Evolutionary conservation across 1,284 basidiomycete genomes (phyloP).

Genomic region (Cryptococcus sp.): DNA sequence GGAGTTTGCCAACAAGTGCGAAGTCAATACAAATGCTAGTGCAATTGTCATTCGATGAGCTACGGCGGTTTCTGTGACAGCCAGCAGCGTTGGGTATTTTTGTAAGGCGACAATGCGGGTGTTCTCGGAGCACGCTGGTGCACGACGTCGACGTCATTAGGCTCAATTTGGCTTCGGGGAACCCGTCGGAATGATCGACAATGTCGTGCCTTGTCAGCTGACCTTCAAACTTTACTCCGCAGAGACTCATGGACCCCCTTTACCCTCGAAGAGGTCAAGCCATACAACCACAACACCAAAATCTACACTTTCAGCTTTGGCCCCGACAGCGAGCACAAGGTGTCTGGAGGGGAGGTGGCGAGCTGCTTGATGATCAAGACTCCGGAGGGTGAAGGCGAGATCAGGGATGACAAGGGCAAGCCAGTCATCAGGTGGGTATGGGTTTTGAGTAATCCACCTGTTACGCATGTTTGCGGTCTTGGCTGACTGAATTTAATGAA

Average conservation of each 20-base stretch:
- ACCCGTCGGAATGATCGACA: background rate
- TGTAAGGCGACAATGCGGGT: too few relatives aligned
- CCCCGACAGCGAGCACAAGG: slow-evolving; percentile 62
- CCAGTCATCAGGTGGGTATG: slow-evolving; percentile 70
- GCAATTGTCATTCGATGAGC: too few relatives aligned
- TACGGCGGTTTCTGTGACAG: too few relatives aligned
- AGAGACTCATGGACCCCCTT: slow-evolving; percentile 56
- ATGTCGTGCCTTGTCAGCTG: background rate
- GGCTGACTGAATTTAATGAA: background rate
- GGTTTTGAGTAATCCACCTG: background rate
- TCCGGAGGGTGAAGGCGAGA: slow-evolving; percentile 51
- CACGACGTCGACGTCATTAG: background rate
- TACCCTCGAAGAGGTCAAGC: slow-evolving; percentile 77
- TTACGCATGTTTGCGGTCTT: background rate
- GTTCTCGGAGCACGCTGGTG: too few relatives aligned
- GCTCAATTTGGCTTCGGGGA: background rate
- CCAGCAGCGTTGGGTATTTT: too few relatives aligned
- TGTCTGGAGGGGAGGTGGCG: slow-evolving; percentile 65
- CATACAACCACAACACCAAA: slow-evolving; percentile 91
- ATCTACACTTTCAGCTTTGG: slow-evolving; percentile 84
- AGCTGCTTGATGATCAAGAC: slow-evolving; percentile 60
- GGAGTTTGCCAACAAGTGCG: too few relatives aligned
- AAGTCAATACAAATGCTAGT: too few relatives aligned
- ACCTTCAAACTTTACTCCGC: background rate
- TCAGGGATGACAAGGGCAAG: slow-evolving; percentile 75